Base-by-base conservation (phyloP, 1,284 basidiomycete genomes). In the Pholiota adiposa region DNA sequence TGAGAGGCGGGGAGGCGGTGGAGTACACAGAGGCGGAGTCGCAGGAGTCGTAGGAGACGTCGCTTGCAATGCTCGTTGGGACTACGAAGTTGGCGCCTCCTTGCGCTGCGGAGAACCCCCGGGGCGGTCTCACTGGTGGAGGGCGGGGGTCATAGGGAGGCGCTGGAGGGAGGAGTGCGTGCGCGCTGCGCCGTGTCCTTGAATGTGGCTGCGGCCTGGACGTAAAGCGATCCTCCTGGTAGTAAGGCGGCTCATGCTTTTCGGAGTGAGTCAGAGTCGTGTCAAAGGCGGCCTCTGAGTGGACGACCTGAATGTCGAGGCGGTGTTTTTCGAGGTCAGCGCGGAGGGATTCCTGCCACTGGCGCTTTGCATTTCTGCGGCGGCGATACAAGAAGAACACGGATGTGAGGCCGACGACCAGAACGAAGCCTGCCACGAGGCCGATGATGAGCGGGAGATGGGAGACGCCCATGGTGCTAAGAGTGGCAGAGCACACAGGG, bases 11-110 rank as follows among this genome's bases (percentile, higher is more conserved):
- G 18, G 78, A 79, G 6, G 71, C 74, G 4, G 70, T 66, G 12
- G 79, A 80, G 61, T 80, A 79, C 19, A 77, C 64, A 38, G 77
- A 79, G 16, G 66, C 72, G 0, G 74, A 73, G 50, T 76, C 75
- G 65, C 53, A 50, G 11, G 63, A 63, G 3, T 54, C 31, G 4
- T 43, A 36, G n/a, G 55, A 62, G 41, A 23, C 25, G 9, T 16
- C 34, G 16, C 40, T 34, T 16, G 29, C 21, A n/a, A 54, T 33
- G 21, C 11, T 29, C 38, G 43, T 49, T 12, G 55, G 44, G 18
- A 55, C 40, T 34, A 55, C 31, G 14, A 48, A 23, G 5, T 34
- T 16, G 19, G 40, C 19, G 23, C 19, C 41, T 43, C 5, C 19
- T n/a, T n/a, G n/a, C n/a, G 40, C 44, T 5, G 14, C 14, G 23